Conservation (phyloP, 768 basidiomycete genomes). For the Paxillus rubicundulus region DNA sequence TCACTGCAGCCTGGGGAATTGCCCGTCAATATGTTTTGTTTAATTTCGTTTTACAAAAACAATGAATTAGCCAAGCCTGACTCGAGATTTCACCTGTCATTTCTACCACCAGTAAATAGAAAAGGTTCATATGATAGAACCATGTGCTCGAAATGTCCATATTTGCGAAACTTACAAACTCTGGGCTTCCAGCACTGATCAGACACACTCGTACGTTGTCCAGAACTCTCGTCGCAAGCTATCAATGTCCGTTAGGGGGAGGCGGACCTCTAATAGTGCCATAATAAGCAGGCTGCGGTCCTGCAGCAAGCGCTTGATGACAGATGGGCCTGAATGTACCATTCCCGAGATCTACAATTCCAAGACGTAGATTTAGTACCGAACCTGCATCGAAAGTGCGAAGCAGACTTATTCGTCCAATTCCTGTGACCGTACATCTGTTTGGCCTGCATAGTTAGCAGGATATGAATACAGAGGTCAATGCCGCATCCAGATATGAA, state of each 20-base stretch:
- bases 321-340: neutral
- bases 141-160: too few species aligned
- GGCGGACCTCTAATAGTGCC: neutral
- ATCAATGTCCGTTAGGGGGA: neutral
- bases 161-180: neutral
- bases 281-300: neutral
- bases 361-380: neutral
- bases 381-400: neutral
- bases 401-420: constrained; percentile 21
- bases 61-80: too few species aligned
- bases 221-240: neutral
- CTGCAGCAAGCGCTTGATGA: neutral
- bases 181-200: neutral
- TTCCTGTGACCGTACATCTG: constrained; percentile 37
- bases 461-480: constrained; percentile 79
- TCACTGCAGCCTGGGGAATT: too few species aligned
- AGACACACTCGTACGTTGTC: neutral
- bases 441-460: constrained; percentile 77
- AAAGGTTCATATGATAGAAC: too few species aligned
- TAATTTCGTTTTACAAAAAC: too few species aligned
- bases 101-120: too few species aligned
- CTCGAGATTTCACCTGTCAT: too few species aligned
- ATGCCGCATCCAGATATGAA: constrained; percentile 78
- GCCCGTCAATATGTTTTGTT: too few species aligned
- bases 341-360: neutral